Evolutionary conservation across 2,329 filamentous ascomycete species (phyloP), one percentile per base, ranked within the genome.

Genomic region (Ceratocystis cacaofunesta): DNA sequence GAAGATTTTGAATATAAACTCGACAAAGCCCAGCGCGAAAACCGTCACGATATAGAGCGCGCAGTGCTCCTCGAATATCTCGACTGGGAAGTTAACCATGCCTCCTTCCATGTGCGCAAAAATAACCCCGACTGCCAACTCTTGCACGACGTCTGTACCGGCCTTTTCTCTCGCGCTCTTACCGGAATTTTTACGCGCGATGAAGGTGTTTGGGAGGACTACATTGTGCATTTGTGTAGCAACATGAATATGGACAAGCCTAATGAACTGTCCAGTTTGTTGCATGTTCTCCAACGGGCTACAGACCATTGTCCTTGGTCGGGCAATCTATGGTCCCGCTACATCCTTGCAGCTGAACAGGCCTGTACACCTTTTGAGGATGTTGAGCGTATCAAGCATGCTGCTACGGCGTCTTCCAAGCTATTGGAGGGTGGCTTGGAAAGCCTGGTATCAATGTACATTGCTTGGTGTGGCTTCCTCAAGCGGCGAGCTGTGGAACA

Each of bases 271-370:
- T 70, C 69, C 43, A 72, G 71, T 36, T 75, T 88, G 46, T 80
- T 95, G 8, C 82, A 89, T 60, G 82, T 92, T 5, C 79, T 95
- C 1, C 86, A 90, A 70, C 84, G 91, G 69, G 91, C 90, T 12
- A 94, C 92, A 8, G 83, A 86, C 55, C 94, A 97, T 74, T 96
- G 92, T 70, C 92, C 94, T 1, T 95, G 91, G 88, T 95, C 91
- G 5, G 94, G 94, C 17, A 81, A 84, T 32, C 80, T 99, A 5
- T 99, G 94, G 94, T 89, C 90, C 5, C 86, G 92, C 69, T 92
- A 92, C 69, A 87, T 99, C 30, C 76, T 96, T 63, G 87, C 86
- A 22, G 89, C 90, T 2, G 94, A 97, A 75, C 84, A 89, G 58
- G 87, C 89, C 68, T 83, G 83, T 43, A 82, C 86, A 68, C 80